phyloP scores from a whole-genome alignment of 164 flowering plant species.

The Tetracentron sinense region DNA sequence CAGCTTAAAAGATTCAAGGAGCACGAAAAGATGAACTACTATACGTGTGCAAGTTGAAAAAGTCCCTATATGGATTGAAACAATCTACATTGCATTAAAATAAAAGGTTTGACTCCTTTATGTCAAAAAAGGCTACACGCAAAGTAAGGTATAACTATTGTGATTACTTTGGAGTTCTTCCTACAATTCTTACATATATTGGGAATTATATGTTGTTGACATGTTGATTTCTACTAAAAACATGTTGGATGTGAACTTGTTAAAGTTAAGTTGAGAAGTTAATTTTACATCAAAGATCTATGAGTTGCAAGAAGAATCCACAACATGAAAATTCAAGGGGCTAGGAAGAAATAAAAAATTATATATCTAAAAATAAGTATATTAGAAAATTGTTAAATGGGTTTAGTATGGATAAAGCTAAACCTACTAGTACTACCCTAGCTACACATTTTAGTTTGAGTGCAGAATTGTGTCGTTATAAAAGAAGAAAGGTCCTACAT shows the following conservation, averaged over 20 bases:
- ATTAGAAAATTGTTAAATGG: background rate
- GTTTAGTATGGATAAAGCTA: conserved; percentile 6
- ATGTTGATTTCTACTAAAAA: conserved; percentile 7
- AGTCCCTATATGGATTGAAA: conserved; percentile 9
- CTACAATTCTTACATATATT: background rate
- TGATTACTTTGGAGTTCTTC: background rate
- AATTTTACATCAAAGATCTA: conserved; percentile 12
- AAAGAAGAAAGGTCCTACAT: conserved; percentile 5
- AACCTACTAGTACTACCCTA: background rate
- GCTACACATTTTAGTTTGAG: conserved; percentile 7
- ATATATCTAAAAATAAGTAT: conserved; percentile 7
- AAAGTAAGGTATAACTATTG: background rate
- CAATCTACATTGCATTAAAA: conserved; percentile 7
- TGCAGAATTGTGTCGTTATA: background rate
- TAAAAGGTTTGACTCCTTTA: conserved; percentile 7
- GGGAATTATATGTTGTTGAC: conserved; percentile 13
- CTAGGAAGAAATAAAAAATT: background rate
- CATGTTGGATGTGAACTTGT: background rate
- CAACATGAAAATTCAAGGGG: conserved; percentile 5
- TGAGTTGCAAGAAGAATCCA: conserved; percentile 4
- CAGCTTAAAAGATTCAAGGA: conserved; percentile 10
- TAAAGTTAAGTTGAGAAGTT: conserved; percentile 2
- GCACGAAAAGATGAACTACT: conserved; percentile 8
- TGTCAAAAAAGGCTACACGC: background rate
- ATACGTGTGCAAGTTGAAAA: conserved; percentile 1